Conservation (phyloP, 345 rosid species). For the Hypericum androsaemum region DNA sequence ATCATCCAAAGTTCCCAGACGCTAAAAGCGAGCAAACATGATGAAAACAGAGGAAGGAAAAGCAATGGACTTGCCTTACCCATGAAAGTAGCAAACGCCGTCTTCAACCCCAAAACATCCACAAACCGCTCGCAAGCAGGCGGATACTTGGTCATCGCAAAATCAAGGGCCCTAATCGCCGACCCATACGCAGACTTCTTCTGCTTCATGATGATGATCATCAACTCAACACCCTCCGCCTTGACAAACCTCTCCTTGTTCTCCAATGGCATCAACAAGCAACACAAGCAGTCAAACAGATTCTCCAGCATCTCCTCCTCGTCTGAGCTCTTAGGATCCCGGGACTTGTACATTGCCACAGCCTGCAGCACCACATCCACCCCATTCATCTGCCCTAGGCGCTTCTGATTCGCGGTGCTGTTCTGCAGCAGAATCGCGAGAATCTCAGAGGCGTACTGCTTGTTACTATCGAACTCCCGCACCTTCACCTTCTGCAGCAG, state of each 20-base stretch:
- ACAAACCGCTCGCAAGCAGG: slow-evolving; percentile 96
- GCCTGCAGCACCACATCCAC: slow-evolving; percentile 88
- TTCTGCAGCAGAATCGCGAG: slow-evolving; percentile 79
- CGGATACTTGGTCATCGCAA: slow-evolving; percentile 91
- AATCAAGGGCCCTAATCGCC: slow-evolving; percentile 84
- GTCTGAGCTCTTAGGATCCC: slow-evolving; percentile 77
- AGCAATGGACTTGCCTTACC: slow-evolving; percentile 82
- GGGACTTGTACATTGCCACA: slow-evolving; percentile 85
- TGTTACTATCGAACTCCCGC: slow-evolving; percentile 78
- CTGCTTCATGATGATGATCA: slow-evolving; percentile 98
- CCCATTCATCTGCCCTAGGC: slow-evolving; percentile 88
- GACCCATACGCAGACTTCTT: slow-evolving; percentile 92
- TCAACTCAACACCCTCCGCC: slow-evolving; percentile 96
- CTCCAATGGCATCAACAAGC: slow-evolving; percentile 95
- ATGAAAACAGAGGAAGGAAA: slow-evolving; percentile 4
- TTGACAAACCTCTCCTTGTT: slow-evolving; percentile 92
- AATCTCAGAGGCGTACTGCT: slow-evolving; percentile 93
- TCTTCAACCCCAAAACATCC: slow-evolving; percentile 89
- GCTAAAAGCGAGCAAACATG: too few relatives aligned
- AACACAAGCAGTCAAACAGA: slow-evolving; percentile 75
- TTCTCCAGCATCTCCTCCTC: slow-evolving; percentile 99
- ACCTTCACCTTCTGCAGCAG: slow-evolving; percentile 65
- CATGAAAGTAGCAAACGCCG: slow-evolving; percentile 97
- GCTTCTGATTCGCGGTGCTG: slow-evolving; percentile 78
- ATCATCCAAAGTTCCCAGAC: too few relatives aligned